phyloP scores from a whole-genome alignment of 2,329 filamentous ascomycete genomes.

The Epichloe amarillans region DNA sequence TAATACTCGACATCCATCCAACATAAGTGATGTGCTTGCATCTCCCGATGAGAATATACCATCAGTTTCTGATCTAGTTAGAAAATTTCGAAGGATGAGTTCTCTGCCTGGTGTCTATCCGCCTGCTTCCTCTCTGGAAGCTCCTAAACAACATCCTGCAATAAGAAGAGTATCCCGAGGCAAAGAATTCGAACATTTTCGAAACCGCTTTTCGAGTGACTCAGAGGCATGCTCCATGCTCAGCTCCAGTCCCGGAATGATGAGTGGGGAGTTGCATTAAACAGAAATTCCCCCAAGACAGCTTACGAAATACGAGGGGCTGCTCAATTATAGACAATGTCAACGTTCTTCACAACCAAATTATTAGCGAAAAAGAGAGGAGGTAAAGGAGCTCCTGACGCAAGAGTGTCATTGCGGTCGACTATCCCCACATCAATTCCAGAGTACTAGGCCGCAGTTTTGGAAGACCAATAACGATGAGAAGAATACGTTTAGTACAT shows the following conservation, averaged over 20 bases:
- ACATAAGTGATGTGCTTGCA: neutral
- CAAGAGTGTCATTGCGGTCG: neutral
- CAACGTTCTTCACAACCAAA: neutral
- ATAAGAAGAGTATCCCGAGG: conserved; percentile 5
- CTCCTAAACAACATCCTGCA: neutral
- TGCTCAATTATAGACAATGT: neutral
- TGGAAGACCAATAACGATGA: conserved; percentile 6
- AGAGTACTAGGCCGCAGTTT: conserved; percentile 1
- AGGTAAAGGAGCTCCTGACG: neutral
- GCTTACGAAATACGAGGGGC: neutral
- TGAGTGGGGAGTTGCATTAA: neutral
- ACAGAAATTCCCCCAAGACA: neutral
- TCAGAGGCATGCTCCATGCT: conserved; percentile 1
- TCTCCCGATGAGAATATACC: conserved; percentile 6
- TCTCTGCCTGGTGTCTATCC: conserved; percentile 4
- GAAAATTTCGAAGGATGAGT: conserved; percentile 12
- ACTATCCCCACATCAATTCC: conserved; percentile 1
- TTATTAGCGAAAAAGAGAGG: neutral
- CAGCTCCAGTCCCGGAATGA: neutral
- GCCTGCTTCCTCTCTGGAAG: neutral
- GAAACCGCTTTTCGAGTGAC: conserved; percentile 6
- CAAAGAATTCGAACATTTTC: conserved; percentile 3
- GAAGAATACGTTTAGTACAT: conserved; percentile 8
- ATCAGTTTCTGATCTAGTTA: conserved; percentile 15
- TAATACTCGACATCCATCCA: neutral